A percentile compares a stretch with the other conserved stretches of the same genome.
Evolutionary conservation across 192 early-diverging fungal genomes (phyloP).

Genomic region (Backusella australiensis): DNA sequence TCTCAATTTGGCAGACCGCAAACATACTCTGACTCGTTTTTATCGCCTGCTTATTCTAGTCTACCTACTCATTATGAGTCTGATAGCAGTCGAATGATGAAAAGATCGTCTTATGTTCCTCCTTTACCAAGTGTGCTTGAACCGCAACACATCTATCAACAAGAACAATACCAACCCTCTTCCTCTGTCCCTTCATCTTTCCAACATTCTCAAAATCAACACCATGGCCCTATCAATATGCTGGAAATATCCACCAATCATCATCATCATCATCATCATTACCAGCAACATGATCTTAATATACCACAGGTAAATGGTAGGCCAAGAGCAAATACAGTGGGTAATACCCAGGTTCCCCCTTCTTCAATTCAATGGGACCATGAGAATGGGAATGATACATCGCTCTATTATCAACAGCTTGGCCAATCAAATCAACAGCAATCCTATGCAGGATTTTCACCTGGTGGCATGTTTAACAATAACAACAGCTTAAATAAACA

Average conservation of each 20-base stretch:
- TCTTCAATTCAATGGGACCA: slow-evolving; percentile 30
- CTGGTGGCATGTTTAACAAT: not conserved
- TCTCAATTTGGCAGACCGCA: not conserved
- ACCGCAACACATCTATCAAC: slow-evolving; percentile 1
- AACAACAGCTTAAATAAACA: not conserved
- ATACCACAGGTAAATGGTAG: slow-evolving; percentile 16
- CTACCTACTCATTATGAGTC: slow-evolving; percentile 12
- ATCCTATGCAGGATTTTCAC: not conserved
- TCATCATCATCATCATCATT: not conserved
- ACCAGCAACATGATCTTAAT: not conserved
- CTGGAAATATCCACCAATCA: not conserved
- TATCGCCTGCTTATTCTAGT: slow-evolving; percentile 18
- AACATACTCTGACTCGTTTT: not conserved
- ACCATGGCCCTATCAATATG: not conserved
- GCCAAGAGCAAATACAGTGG: slow-evolving; percentile 44
- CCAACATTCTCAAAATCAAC: not conserved
- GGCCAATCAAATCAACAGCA: slow-evolving; percentile 17
- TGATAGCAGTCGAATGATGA: not conserved
- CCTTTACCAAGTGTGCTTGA: slow-evolving; percentile 16
- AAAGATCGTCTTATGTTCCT: slow-evolving; percentile 7
- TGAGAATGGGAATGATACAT: slow-evolving; percentile 4
- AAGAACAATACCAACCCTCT: not conserved
- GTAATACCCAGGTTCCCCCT: slow-evolving; percentile 29
- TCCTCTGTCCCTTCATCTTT: not conserved
- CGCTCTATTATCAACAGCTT: slow-evolving; percentile 1